Evolutionary conservation across 139 green algal species (phyloP).

Genomic region (Chloropicon primus): DNA sequence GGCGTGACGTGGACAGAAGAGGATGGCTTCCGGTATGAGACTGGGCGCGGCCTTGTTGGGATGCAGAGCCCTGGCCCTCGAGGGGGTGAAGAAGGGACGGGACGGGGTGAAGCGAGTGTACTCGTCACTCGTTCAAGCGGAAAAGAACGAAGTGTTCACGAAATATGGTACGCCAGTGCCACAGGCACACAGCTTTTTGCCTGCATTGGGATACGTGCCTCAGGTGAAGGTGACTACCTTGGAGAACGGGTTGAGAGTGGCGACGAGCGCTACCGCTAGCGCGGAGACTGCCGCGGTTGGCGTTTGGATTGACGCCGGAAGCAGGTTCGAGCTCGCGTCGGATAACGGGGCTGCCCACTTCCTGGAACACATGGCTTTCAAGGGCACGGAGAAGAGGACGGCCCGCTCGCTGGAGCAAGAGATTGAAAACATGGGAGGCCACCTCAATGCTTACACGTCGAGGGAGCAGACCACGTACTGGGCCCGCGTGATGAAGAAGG

Average conservation of each 20-base stretch:
- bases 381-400: constrained; percentile 43
- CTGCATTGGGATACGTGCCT: not conserved
- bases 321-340: constrained; percentile 73
- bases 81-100: not conserved
- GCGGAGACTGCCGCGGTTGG: constrained; percentile 84
- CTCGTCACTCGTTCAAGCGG: not conserved
- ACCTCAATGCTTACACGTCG: constrained; percentile 96
- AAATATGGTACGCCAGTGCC: not conserved
- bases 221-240: constrained; percentile 72
- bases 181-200: not conserved
- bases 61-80: no score
- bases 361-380: constrained; percentile 99
- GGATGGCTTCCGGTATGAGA: no score
- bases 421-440: constrained; percentile 95
- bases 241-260: constrained; percentile 82
- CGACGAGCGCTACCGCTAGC: constrained; percentile 67
- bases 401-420: constrained; percentile 82
- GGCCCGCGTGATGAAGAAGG: constrained; percentile 47
- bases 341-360: constrained; percentile 96
- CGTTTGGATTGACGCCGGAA: constrained; percentile 96
- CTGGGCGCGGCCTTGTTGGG: no score
- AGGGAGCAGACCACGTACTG: constrained; percentile 95
- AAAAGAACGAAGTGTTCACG: not conserved
- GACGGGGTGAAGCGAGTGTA: not conserved
- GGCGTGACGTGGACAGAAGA: no score